Base-by-base conservation (phyloP, 2,329 filamentous ascomycete genomes). In the Phyllosticta paracitricarpa region DNA sequence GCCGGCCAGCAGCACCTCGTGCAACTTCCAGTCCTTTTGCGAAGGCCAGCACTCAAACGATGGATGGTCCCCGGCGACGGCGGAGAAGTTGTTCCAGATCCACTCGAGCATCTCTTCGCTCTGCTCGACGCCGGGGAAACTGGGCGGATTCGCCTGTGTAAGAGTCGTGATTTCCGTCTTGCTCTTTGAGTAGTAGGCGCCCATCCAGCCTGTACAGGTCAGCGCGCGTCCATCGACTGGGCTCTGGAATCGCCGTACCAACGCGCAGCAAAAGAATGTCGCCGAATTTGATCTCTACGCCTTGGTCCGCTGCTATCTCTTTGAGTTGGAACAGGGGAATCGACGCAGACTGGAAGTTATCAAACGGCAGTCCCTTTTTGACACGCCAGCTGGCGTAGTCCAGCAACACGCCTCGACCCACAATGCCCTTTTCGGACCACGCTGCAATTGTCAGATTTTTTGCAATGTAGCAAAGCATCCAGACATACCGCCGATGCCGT, bases 51-150 rank as follows among this genome's bases (percentile, higher is more conserved):
- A 77, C 72, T 89, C 86, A 61, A 88, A 87, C 0, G 79, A 77
- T 28, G 79, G 80, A n/a, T 78, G 73, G 68, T 89, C 86, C 0
- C 82, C 81, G 0, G 81, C 84, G 1, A 86, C 84, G 0, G 83
- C 85, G 0, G 84, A 76, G 65, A 89, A 88, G 58, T 82, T 81
- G 66, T 89, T 83, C 76, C 87, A 86, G 58, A 88, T 65, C 84
- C 85, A 89, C 51, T 80, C 78, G 3, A 81, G 76, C 8, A 83
- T 78, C 24, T 79, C 78, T 30, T 81, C 72, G 30, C 55, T 61
- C 51, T 64, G 61, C 51, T 65, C 63, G 0, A 65, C 60, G 4
- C 64, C 64, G 0, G 66, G 19, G 25, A 58, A 58, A 3, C 48
- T 35, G 9, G 61, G 59, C 12, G 63, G 63, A n/a, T 54, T 19